These are phyloP conservation scores for Clavaria fumosa DNA, from an alignment of 768 basidiomycete species.

Conservation along the genomic window DNA sequence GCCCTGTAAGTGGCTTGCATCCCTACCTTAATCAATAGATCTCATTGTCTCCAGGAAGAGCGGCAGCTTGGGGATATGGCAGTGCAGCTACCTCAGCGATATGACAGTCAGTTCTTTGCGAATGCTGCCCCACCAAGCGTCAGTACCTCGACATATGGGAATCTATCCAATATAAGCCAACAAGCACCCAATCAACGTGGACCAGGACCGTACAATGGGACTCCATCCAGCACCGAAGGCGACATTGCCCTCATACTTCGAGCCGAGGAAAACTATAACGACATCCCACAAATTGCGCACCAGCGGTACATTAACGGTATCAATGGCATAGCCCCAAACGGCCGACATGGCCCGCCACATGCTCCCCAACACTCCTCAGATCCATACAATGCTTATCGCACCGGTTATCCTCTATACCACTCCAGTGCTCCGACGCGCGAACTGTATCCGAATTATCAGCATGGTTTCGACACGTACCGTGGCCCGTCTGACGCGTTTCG, in stretches of 20 bases:
- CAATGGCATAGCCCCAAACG: conserved; percentile 15
- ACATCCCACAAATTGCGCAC: conserved; percentile 10
- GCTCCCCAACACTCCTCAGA: conserved; percentile 27
- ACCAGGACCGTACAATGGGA: conserved; percentile 3
- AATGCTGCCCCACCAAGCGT: conserved; percentile 31
- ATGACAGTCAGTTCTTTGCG: conserved; percentile 30
- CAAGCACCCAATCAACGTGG: too few species aligned
- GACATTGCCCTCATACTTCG: conserved; percentile 44
- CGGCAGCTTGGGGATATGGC: conserved; percentile 28
- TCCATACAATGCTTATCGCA: conserved; percentile 34
- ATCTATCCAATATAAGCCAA: too few species aligned
- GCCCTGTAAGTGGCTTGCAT: conserved; percentile 22
- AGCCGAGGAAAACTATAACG: conserved; percentile 20
- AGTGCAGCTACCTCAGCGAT: conserved; percentile 37
- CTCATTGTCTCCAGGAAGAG: conserved; percentile 26
- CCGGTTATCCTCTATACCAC: conserved; percentile 50
- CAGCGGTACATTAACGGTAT: not conserved
- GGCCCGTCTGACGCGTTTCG: conserved; percentile 32
- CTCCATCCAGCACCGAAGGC: conserved; percentile 24
- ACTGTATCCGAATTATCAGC: conserved; percentile 38
- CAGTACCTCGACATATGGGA: conserved; percentile 28
- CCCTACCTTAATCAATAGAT: conserved; percentile 6
- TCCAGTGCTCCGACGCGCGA: conserved; percentile 31
- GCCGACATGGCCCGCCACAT: conserved; percentile 27
- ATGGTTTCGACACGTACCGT: conserved; percentile 31